Evolutionary conservation across 108 stramenopile genomes (phyloP), one percentile per base, ranked within the genome.

Genomic region (Cyclotella distinguenda): DNA sequence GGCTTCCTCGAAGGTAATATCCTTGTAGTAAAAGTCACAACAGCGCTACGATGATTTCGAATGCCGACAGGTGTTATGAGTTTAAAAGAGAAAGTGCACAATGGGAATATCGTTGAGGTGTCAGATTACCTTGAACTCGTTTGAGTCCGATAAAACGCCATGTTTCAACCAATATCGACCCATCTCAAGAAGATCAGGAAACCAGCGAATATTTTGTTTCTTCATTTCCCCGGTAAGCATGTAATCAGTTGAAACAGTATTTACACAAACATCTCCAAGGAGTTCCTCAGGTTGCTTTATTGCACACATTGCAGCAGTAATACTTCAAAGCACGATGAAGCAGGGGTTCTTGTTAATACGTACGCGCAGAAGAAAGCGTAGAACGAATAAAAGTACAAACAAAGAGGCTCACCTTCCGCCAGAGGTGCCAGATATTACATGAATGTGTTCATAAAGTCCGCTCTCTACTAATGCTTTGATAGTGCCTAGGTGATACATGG

Each of bases 401-500:
- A 7, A 46, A 46, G 5, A 38, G 1, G 5, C 66, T 21, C 32
- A 66, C 66, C 66, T 62, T 12, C 95, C 95, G 43, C 95, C 95
- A 0, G 92, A 94, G 12, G 95, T 94, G 31, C 95, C 95, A 6
- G 86, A 88, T 38, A 96, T 84, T 32, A 94, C 92, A 50, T 87
- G 78, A 40, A 96, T 89, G 13, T 89, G 76, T 28, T 91, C 72
- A 61, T 94, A 96, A 6, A 90, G 47, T 35, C 81, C 78, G 0
- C 81, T 72, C 36, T 94, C 87, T 21, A 94, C 81, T 22, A 96
- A 63, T 30, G 91, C 92, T 49, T 89, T 86, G 30, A 96, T 82
- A 16, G 90, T 86, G 21, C 96, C 96, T 6, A 92, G 56, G 66
- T 96, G 96, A 64, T 96, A 96, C 96, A 96, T 96, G 26, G 93